Conservation (phyloP, 805 yeast genomes). For the Starmerella tilneyi region DNA sequence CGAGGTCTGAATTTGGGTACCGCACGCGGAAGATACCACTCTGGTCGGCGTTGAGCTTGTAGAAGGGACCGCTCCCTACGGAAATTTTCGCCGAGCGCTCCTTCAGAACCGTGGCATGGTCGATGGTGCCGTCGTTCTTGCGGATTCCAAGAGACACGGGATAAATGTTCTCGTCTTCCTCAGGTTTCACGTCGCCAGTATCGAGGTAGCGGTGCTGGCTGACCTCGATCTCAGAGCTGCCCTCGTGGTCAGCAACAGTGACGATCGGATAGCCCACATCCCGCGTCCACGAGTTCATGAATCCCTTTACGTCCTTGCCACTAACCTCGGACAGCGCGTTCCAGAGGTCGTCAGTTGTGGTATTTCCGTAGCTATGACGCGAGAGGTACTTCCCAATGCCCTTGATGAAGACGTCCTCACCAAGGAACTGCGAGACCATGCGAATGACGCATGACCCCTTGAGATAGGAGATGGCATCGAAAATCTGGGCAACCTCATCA, state of each 20-base stretch:
- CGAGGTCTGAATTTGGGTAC: conserved; percentile 43
- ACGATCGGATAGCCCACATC: conserved; percentile 66
- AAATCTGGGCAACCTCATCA: conserved; percentile 68
- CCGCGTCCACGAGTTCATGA: conserved; percentile 64
- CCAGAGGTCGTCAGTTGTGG: conserved; percentile 69
- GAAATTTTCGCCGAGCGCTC: conserved; percentile 40
- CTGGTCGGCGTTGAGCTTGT: conserved; percentile 52
- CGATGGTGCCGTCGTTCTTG: conserved; percentile 50
- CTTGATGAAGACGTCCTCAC: conserved; percentile 54
- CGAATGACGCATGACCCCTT: conserved; percentile 71
- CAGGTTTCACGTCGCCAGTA: conserved; percentile 49
- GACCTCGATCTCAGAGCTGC: conserved; percentile 29
- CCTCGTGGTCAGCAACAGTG: conserved; percentile 37
- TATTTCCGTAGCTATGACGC: conserved; percentile 55
- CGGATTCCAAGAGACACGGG: conserved; percentile 51
- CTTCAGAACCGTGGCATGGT: conserved; percentile 42
- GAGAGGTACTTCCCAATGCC: conserved; percentile 66
- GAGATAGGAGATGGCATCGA: conserved; percentile 69
- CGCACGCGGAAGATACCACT: conserved; percentile 53
- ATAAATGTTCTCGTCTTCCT: conserved; percentile 45
- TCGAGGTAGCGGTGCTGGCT: conserved; percentile 53
- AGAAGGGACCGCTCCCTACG: conserved; percentile 39
- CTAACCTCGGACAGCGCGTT: conserved; percentile 50
- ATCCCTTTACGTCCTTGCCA: conserved; percentile 46
- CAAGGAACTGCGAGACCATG: conserved; percentile 65